Percentiles rank a stretch among this genome's conserved stretches.
phyloP scores from a whole-genome alignment of 2,329 filamentous ascomycete genomes.

The Fusarium metavorans region DNA sequence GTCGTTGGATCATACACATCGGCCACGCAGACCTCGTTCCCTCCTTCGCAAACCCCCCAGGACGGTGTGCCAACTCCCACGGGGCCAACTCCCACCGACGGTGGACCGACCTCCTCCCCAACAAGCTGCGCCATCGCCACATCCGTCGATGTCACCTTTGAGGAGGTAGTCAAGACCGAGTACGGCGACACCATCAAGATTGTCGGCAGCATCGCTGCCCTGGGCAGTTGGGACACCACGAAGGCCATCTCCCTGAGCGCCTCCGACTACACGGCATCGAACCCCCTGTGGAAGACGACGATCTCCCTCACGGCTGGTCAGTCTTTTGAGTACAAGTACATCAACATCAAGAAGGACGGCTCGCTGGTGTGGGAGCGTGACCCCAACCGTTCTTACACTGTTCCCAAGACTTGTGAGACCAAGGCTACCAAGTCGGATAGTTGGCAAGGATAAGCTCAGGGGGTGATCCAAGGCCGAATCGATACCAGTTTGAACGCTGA shows the following conservation, averaged over 20 bases:
- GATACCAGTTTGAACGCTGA: not conserved
- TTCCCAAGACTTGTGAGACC: slow-evolving; percentile 48
- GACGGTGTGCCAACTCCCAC: slow-evolving; percentile 50
- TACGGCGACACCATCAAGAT: slow-evolving; percentile 76
- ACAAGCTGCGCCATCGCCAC: slow-evolving; percentile 55
- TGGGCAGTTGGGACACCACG: slow-evolving; percentile 72
- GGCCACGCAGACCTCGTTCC: slow-evolving; percentile 62
- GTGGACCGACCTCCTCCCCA: slow-evolving; percentile 44
- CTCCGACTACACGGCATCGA: slow-evolving; percentile 66
- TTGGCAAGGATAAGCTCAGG: slow-evolving; percentile 43
- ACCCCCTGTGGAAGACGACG: slow-evolving; percentile 71
- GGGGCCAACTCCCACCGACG: slow-evolving; percentile 43
- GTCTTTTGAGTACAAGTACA: slow-evolving; percentile 75
- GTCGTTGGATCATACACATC: slow-evolving; percentile 63
- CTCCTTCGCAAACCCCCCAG: slow-evolving; percentile 60
- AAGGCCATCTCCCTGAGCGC: slow-evolving; percentile 69
- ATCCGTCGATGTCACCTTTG: slow-evolving; percentile 72
- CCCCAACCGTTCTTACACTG: slow-evolving; percentile 57
- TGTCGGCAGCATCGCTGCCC: slow-evolving; percentile 66
- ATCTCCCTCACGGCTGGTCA: slow-evolving; percentile 67
- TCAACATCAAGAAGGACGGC: slow-evolving; percentile 68
- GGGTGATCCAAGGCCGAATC: not conserved
- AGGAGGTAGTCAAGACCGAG: slow-evolving; percentile 66
- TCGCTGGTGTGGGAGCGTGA: slow-evolving; percentile 74
- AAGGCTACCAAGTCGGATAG: slow-evolving; percentile 43